Evolutionary conservation across 257 asterid genomes (phyloP).

Genomic region (Gynochthodes officinalis): DNA sequence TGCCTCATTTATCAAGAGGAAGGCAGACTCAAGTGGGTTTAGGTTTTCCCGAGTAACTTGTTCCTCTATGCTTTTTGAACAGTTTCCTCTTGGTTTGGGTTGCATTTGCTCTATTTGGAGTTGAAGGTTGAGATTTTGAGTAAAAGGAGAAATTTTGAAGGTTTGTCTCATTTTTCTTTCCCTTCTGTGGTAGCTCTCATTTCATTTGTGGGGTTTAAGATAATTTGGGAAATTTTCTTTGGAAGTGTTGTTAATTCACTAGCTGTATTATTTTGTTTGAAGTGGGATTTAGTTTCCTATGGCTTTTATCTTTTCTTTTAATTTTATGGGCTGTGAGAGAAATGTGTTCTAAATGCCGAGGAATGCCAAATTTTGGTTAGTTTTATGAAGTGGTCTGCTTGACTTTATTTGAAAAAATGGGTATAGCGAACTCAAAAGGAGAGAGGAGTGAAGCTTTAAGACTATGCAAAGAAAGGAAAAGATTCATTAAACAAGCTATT

Average conservation of each 20-base stretch:
- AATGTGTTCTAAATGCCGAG: slow-evolving; percentile 15
- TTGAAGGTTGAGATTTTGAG: slow-evolving; percentile 12
- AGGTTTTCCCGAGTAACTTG: slow-evolving; percentile 17
- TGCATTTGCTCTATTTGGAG: slow-evolving; percentile 25
- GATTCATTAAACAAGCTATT: slow-evolving; percentile 74
- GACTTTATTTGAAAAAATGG: slow-evolving; percentile 46
- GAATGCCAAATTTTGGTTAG: slow-evolving; percentile 14
- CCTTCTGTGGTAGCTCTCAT: background rate
- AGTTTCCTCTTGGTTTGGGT: background rate
- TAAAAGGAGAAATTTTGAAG: background rate
- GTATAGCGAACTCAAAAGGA: slow-evolving; percentile 60
- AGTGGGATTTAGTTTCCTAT: slow-evolving; percentile 5
- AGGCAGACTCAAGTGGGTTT: slow-evolving; percentile 16
- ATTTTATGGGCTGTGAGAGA: background rate
- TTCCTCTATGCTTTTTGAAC: background rate
- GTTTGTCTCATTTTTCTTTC: slow-evolving; percentile 2
- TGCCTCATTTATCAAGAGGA: slow-evolving; percentile 15
- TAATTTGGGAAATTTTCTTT: background rate
- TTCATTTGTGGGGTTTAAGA: background rate
- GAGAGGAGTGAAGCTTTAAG: slow-evolving; percentile 73
- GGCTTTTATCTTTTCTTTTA: slow-evolving; percentile 13
- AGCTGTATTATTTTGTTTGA: background rate
- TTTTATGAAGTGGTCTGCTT: slow-evolving; percentile 28
- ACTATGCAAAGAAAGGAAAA: slow-evolving; percentile 82
- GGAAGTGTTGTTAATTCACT: background rate